phyloP scores from a whole-genome alignment of 441 rosid species.

The Aquilaria agallochum region DNA sequence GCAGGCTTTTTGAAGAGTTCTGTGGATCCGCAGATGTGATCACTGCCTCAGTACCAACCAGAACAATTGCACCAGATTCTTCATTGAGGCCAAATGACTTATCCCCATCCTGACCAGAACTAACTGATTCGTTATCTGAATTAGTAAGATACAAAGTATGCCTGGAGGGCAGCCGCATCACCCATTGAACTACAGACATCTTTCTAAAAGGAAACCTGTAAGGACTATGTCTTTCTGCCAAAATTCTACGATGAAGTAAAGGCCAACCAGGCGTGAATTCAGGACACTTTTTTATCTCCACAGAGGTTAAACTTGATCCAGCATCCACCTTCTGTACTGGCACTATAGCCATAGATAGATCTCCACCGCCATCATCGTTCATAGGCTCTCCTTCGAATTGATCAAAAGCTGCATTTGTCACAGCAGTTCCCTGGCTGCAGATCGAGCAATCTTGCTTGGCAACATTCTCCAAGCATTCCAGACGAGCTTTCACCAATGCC shows the following conservation, averaged over 20 bases:
- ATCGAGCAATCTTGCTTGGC: constrained; percentile 41
- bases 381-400: constrained; percentile 10
- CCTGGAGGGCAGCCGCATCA: constrained; percentile 51
- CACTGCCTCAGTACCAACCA: constrained; percentile 24
- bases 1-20: constrained; percentile 29
- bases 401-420: constrained; percentile 17
- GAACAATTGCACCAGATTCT: constrained; percentile 58
- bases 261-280: constrained; percentile 68
- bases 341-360: constrained; percentile 41
- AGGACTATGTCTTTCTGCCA: constrained; percentile 22
- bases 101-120: constrained; percentile 8
- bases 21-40: constrained; percentile 29
- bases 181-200: constrained; percentile 75
- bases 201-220: constrained; percentile 36
- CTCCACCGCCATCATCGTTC: constrained; percentile 11
- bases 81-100: constrained; percentile 28
- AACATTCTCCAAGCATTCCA: constrained; percentile 24
- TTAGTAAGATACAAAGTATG: constrained; percentile 15
- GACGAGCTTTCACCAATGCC: constrained; percentile 38
- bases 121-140: constrained; percentile 22
- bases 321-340: constrained; percentile 33
- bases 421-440: constrained; percentile 40
- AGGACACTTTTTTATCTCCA: constrained; percentile 33
- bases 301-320: constrained; percentile 28
- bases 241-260: constrained; percentile 40